These are phyloP conservation scores for Dimocarpus longan DNA, from an alignment of 345 rosid species.

Conservation along the genomic window DNA sequence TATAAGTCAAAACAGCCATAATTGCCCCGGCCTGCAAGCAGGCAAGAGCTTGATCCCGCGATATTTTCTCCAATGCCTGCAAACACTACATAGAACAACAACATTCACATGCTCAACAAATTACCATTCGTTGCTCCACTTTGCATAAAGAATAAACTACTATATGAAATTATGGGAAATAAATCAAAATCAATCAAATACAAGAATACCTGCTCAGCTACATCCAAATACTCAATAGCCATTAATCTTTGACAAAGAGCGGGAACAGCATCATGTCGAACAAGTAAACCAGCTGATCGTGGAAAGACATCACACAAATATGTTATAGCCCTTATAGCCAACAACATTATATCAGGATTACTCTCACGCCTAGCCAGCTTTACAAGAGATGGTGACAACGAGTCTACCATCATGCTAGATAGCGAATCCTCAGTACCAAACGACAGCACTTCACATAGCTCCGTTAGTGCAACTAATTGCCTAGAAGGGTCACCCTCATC, in stretches of 20 bases:
- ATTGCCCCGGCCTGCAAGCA: conserved; percentile 93
- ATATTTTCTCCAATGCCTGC: conserved; percentile 98
- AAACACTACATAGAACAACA: conserved; percentile 57
- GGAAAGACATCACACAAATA: conserved; percentile 92
- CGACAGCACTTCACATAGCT: conserved; percentile 89
- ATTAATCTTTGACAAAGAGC: conserved; percentile 78
- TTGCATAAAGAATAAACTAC: not conserved
- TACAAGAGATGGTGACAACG: conserved; percentile 77
- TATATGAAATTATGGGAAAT: not conserved
- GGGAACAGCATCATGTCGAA: conserved; percentile 75
- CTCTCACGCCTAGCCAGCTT: conserved; percentile 61
- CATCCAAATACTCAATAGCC: conserved; percentile 85
- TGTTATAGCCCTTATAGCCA: conserved; percentile 86
- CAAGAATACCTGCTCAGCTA: conserved; percentile 85
- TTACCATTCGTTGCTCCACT: not conserved
- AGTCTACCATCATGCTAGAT: conserved; percentile 63
- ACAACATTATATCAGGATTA: conserved; percentile 71
- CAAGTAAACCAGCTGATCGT: conserved; percentile 66
- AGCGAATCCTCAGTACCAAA: conserved; percentile 83
- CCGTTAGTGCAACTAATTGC: conserved; percentile 66
- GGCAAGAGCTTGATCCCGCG: conserved; percentile 80
- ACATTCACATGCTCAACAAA: not conserved
- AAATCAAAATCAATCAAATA: not conserved
- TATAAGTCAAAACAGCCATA: conserved; percentile 73
- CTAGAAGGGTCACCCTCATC: conserved; percentile 62